Evolutionary conservation across 1,284 basidiomycete species (phyloP).

Genomic region (Ustilago vetiveriae): DNA sequence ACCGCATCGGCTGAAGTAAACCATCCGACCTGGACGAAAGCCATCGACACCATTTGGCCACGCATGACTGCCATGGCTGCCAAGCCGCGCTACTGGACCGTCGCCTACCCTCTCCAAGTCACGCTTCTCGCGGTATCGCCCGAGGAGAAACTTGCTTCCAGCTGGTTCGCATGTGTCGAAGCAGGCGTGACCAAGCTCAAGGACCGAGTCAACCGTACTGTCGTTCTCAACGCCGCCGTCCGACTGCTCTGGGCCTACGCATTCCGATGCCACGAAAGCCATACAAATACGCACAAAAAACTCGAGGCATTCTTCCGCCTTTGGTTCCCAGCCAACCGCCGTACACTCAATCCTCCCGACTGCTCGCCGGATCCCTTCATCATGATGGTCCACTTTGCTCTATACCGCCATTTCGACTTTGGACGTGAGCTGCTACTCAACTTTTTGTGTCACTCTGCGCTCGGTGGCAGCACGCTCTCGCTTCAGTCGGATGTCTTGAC

Average conservation of each 20-base stretch:
- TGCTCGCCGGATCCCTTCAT: constrained; percentile 81
- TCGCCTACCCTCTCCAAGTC: constrained; percentile 85
- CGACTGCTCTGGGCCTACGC: constrained; percentile 93
- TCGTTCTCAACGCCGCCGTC: constrained; percentile 82
- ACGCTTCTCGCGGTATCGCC: constrained; percentile 87
- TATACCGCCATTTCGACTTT: constrained; percentile 85
- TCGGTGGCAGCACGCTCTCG: constrained; percentile 56
- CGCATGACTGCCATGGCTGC: constrained; percentile 85
- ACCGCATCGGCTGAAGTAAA: constrained; percentile 96
- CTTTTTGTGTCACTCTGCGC: constrained; percentile 54
- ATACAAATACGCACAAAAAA: constrained; percentile 79
- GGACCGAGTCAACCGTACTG: constrained; percentile 80
- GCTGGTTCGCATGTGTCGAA: constrained; percentile 75
- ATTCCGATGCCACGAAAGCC: constrained; percentile 86
- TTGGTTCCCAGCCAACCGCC: constrained; percentile 80
- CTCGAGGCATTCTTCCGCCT: constrained; percentile 80
- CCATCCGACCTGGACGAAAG: constrained; percentile 91
- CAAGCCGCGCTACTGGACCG: constrained; percentile 90
- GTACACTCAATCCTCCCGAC: constrained; percentile 76
- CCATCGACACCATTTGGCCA: constrained; percentile 83
- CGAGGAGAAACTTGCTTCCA: constrained; percentile 81
- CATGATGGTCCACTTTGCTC: constrained; percentile 82
- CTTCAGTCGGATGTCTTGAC: constrained; percentile 60
- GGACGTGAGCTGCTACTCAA: constrained; percentile 80
- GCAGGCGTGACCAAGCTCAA: constrained; percentile 78